Base-by-base conservation (phyloP, 352 stramenopile species). In the Phytophthora sojae region DNA sequence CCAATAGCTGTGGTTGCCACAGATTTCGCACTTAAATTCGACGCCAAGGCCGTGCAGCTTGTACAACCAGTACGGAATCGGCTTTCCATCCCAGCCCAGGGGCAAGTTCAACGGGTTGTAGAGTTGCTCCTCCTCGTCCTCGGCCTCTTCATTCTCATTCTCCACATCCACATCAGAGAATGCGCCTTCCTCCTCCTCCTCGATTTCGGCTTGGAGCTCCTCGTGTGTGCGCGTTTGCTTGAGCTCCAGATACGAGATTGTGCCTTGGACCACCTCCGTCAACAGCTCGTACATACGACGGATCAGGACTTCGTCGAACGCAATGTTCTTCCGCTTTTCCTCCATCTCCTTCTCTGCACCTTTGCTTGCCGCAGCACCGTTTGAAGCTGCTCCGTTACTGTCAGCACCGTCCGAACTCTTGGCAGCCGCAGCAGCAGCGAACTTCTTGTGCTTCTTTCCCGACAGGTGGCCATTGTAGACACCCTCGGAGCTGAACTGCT, bases 61-160 rank as follows among this genome's bases (percentile, higher is more conserved):
- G 90, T 99, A 99, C 58, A 99, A 84, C 98, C 98, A 99, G 73
- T 99, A 99, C 5, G 98, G 97, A 71, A 99, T 99, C 15, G 98
- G 98, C 70, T 99, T 99, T 50, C 98, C 98, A 80, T 99, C 98
- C 96, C 96, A 99, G 57, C 97, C 98, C 29, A 99, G 87, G 21
- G 97, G 97, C 26, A 99, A 83, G 76, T 99, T 99, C 60, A 99
- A 95, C 29, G 98, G 98, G 78, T 99, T 99, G 87, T 99, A 99
- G 63, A 99, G 98, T 26, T 97, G 95, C 59, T 97, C 93, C 73
- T 99, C 97, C 35, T 99, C 96, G 29, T 95, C 92, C 1, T 76
- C 77, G 8, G 89, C 83, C 25, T 95, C 92, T 9, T 73, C 78
- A 15, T 81, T 73, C 29, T 83, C 70, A 45, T 89, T 88, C 51